Evolutionary conservation across 768 basidiomycete genomes (phyloP), one percentile per base, ranked within the genome.

Genomic region (Solioccasus polychromus): DNA sequence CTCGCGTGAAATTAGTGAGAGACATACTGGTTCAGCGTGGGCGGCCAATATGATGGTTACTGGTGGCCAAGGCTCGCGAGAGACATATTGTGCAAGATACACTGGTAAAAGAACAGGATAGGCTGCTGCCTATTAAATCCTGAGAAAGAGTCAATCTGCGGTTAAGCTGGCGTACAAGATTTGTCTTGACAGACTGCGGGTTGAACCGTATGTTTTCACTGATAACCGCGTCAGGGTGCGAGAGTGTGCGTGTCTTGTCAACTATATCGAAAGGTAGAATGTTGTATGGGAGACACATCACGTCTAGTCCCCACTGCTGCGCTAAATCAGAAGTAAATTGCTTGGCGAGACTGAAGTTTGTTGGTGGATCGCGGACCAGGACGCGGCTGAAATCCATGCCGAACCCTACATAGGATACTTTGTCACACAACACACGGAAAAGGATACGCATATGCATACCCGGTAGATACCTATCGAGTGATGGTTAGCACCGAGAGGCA

Each of bases 71-170:
- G 57, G 60, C 12, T 56, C 45, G 6, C 47, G 35, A 7, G 62
- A 52, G 39, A 72, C 54, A 54, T 82, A 85, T 52, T 75, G 74
- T 17, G 70, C 72, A 9, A 85, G 64, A 61, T 85, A 86, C 5
- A 83, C 57, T 5, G 83, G 83, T n/a, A 85, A 60, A 18, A 85
- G 70, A 25, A 85, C 66, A 3, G 83, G 83, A 51, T 79, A 82
- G 29, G 76, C 80, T 19, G 81, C 74, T 17, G 77, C 66, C 82
- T 82, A 52, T 44, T 31, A 22, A 48, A 42, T 42, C 28, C 34
- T 55, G 25, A 45, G 45, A 38, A 41, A 20, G 28, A 39, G 12
- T 26, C 59, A 18, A 24, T 28, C 35, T 11, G 11, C 15, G 31
- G 35, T 17, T 31, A 50, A 39, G 35, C 29, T 26, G 30, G 51